Evolutionary conservation across 352 stramenopile species (phyloP), one percentile per base, ranked within the genome.

Genomic region (Phytophthora palmivora): DNA sequence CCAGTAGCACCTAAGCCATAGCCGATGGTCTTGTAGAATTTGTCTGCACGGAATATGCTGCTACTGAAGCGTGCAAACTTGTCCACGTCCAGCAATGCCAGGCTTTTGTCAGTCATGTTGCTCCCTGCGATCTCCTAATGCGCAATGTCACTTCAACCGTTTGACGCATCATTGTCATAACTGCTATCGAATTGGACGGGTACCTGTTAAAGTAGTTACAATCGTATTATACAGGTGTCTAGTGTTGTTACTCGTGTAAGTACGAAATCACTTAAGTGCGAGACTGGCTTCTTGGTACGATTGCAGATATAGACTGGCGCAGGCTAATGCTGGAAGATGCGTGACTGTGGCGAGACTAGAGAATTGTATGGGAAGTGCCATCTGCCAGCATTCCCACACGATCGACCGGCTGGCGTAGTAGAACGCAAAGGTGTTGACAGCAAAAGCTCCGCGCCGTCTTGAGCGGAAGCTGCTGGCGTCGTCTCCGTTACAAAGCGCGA

Each of bases 1-100:
- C 76, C 82, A 22, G 78, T 47, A 18, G 78, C 79, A 15, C 80
- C 82, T 12, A 79, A 66, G 22, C 82, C 81, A 58, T 92, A 95
- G 48, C 82, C 79, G 58, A 95, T 83, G 44, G 82, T 90, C 70
- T 95, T 95, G 75, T 87, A 88, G 57, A 92, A 75, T 70, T 95
- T 95, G 74, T 95, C 86, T 16, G 84, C 77, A 55, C 72, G 70
- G 64, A 83, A 67, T 47, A 79, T 89, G 54, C 53, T 67, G 69
- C 81, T 73, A 57, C 67, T 85, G 70, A 81, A 92, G 42, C 72
- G 70, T 21, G 77, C 75, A 32, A 92, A 83, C 71, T 93, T 93
- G 52, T 87, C 82, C 37, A 91, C 69, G 49, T 90, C 72, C 58
- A 92, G 73, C 37, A 76, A 36, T 24, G 53, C 18, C 11, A 60